A percentile compares a stretch with the other conserved stretches of the same genome.
Evolutionary conservation across 805 yeast genomes (phyloP).

Genomic region (Candida montana): DNA sequence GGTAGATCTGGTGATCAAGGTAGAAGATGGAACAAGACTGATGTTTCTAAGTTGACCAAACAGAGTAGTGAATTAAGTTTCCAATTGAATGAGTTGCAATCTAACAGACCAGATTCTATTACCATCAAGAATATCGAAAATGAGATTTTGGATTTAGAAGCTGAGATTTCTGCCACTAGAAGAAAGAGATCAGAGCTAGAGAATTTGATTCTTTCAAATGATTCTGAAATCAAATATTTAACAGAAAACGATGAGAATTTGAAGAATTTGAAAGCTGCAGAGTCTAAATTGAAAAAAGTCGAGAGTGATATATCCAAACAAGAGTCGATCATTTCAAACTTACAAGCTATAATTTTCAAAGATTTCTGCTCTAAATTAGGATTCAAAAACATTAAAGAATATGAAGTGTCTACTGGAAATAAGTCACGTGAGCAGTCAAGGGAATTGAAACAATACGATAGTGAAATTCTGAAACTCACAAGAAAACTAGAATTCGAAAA

Average conservation of each 20-base stretch:
- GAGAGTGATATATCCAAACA: slow-evolving; percentile 24
- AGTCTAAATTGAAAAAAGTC: slow-evolving; percentile 19
- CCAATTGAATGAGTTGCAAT: slow-evolving; percentile 38
- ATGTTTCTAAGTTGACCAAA: slow-evolving; percentile 47
- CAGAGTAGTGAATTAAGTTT: slow-evolving; percentile 44
- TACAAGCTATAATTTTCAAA: slow-evolving; percentile 43
- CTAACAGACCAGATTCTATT: slow-evolving; percentile 46
- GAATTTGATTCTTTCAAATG: slow-evolving; percentile 40
- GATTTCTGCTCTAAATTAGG: slow-evolving; percentile 52
- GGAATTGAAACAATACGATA: slow-evolving; percentile 55
- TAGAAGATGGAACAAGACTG: slow-evolving; percentile 73
- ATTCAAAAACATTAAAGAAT: slow-evolving; percentile 54
- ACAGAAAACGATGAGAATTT: slow-evolving; percentile 27
- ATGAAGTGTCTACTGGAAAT: slow-evolving; percentile 64
- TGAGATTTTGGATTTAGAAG: slow-evolving; percentile 47
- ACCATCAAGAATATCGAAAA: slow-evolving; percentile 52
- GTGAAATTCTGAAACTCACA: slow-evolving; percentile 54
- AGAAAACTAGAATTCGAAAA: slow-evolving; percentile 61
- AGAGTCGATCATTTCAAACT: slow-evolving; percentile 25
- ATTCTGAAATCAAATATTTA: slow-evolving; percentile 49
- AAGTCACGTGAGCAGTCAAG: slow-evolving; percentile 49
- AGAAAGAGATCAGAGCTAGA: slow-evolving; percentile 39
- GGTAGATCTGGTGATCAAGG: slow-evolving; percentile 52
- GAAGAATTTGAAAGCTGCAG: slow-evolving; percentile 22
- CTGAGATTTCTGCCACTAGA: slow-evolving; percentile 39